phyloP scores from a whole-genome alignment of 768 basidiomycete genomes.

The Mycena latifolia region DNA sequence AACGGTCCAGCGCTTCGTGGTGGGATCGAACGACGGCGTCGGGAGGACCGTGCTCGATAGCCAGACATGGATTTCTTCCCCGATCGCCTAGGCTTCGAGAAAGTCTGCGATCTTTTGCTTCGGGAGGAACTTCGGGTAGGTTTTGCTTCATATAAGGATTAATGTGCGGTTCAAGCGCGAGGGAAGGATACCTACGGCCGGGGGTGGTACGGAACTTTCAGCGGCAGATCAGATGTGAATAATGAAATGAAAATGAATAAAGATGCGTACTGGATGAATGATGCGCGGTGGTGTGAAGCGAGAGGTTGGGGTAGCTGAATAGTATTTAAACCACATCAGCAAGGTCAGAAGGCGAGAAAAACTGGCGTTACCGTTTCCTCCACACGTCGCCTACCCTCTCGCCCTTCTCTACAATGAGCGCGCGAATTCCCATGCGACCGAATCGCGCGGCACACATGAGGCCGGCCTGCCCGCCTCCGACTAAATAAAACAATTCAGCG shows the following conservation, averaged over 20 bases:
- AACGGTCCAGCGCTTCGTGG: conserved; percentile 20
- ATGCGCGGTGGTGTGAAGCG: conserved; percentile 24
- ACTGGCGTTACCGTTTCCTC: conserved; percentile 55
- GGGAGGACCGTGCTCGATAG: conserved; percentile 8
- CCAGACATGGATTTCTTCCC: conserved; percentile 29
- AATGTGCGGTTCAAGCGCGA: background rate
- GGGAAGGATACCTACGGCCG: conserved; percentile 15
- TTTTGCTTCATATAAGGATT: background rate
- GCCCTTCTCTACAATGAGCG: conserved; percentile 62
- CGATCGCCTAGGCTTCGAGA: conserved; percentile 26
- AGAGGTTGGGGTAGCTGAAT: conserved; percentile 30
- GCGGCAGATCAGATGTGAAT: background rate
- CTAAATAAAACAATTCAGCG: background rate
- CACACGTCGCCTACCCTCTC: conserved; percentile 56
- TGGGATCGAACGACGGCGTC: conserved; percentile 6
- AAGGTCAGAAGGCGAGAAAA: too few species aligned
- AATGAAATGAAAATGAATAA: background rate
- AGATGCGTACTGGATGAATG: conserved; percentile 14
- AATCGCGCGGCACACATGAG: conserved; percentile 67
- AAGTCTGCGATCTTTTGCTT: conserved; percentile 31
- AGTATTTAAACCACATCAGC: too few species aligned
- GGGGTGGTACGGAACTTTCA: conserved; percentile 28
- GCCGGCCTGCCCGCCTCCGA: conserved; percentile 67
- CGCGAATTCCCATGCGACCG: conserved; percentile 57
- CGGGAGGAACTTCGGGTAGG: conserved; percentile 22